Base-by-base conservation (phyloP, 2,329 filamentous ascomycete species). In the Coniochaeta sp. region DNA sequence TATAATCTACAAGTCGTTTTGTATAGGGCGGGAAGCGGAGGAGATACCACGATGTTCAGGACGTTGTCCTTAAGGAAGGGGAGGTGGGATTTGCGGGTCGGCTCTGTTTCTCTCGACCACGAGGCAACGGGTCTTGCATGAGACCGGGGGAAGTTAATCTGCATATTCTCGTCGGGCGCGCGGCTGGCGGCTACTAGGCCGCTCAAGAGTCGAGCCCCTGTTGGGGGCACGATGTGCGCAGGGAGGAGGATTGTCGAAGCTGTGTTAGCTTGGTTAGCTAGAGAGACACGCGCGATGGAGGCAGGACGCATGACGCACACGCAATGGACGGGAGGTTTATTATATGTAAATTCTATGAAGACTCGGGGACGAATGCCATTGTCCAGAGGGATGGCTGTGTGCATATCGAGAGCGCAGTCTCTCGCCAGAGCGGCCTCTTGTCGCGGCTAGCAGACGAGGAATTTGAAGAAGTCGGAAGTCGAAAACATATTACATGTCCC, bases 1-100 rank as follows among this genome's bases (percentile, higher is more conserved):
- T 61, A n/a, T n/a, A 47, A 43, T 43, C 19, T 43, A n/a, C 38
- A 43, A 43, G n/a, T n/a, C 38, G 9, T 43, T 24, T 19, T 14
- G 19, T 24, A 22, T 12, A 33, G 44, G n/a, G 31, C 34, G 31
- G 54, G 57, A 47, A 47, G 57, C 36, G 60, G 47, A 59, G 60
- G 60, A 61, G 60, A 61, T 61, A 61, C 57, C 60, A 61, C 34
- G 16, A 61, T 33, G 31, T 59, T 52, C n/a, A n/a, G n/a, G n/a
- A n/a, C n/a, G n/a, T n/a, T n/a, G 44, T 44, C 47, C 44, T 58
- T 56, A 36, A 17, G 22, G 24, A 6, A 22, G 26, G 52, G 26
- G 31, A 22, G 52, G 4, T 6, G 14, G n/a, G 24, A 24, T 38
- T 38, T 6, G 26, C 11, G 7, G 33, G 4, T 3, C 3, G 26